Evolutionary conservation across 495 filamentous ascomycete genomes (phyloP).

Genomic region (Cladorrhinum samala): DNA sequence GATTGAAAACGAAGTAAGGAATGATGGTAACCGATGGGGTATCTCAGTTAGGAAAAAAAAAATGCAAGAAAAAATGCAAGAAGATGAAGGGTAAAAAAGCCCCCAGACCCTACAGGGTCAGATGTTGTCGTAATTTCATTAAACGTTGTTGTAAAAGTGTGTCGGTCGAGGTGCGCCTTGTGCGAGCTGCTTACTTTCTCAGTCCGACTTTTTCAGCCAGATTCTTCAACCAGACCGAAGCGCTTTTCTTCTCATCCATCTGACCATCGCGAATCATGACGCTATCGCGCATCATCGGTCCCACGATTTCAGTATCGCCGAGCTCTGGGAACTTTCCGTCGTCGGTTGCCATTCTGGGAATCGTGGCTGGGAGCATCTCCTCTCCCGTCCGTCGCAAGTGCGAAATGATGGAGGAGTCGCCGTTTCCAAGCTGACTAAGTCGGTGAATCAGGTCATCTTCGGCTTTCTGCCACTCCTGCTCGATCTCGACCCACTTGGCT

Average conservation of each 20-base stretch:
- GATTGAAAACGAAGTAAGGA: conserved; percentile 8
- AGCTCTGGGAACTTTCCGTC: conserved; percentile 81
- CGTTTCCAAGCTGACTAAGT: conserved; percentile 34
- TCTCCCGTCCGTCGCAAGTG: conserved; percentile 29
- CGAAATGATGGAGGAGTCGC: conserved; percentile 22
- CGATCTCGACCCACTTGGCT: conserved; percentile 76
- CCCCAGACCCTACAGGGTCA: neutral
- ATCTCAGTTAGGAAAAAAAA: conserved; percentile 15
- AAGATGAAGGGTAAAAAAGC: neutral
- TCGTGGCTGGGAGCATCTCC: conserved; percentile 35
- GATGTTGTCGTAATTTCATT: neutral
- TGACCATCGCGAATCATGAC: conserved; percentile 38
- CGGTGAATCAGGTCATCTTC: conserved; percentile 53
- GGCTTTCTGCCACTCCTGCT: conserved; percentile 60
- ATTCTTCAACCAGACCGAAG: conserved; percentile 38
- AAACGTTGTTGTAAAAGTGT: too few relatives aligned
- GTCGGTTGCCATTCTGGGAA: conserved; percentile 49
- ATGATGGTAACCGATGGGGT: conserved; percentile 19
- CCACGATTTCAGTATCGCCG: conserved; percentile 86
- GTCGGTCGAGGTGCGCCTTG: neutral
- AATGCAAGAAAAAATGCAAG: conserved; percentile 1
- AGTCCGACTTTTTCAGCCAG: conserved; percentile 41
- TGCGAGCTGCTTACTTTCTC: conserved; percentile 22
- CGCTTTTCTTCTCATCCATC: conserved; percentile 33
- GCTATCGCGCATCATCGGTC: conserved; percentile 71